Conservation (phyloP, 2,329 filamentous ascomycete genomes). For the Cercospora nicotianae region DNA sequence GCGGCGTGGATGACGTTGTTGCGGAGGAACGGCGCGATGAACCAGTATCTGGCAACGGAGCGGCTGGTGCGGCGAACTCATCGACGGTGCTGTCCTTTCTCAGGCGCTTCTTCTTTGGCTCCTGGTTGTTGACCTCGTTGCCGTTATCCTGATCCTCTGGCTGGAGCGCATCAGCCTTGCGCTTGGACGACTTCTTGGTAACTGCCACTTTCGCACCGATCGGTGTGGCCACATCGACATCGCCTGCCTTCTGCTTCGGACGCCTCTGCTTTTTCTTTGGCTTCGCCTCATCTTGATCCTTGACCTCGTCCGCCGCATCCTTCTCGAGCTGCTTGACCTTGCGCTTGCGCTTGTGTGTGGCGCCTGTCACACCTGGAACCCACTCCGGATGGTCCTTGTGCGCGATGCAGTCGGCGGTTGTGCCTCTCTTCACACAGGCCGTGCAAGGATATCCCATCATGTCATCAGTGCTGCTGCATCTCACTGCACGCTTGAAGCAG, state of each 20-base stretch:
- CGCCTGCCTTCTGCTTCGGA: background rate
- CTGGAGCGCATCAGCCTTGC: background rate
- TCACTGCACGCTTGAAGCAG: background rate
- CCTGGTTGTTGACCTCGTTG: background rate
- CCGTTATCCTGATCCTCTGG: background rate
- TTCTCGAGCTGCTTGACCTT: background rate
- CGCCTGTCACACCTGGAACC: background rate
- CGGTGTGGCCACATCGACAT: background rate
- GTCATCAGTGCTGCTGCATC: background rate
- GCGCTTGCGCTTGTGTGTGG: background rate
- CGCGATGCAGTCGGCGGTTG: background rate
- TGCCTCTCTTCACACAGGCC: background rate
- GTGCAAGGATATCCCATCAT: background rate
- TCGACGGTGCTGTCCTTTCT: background rate
- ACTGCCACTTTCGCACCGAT: background rate
- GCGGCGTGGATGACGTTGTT: background rate
- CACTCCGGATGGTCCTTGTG: background rate
- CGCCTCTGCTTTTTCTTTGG: background rate
- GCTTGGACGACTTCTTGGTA: background rate
- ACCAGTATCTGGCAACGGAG: background rate
- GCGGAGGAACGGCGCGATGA: background rate
- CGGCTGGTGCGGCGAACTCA: background rate
- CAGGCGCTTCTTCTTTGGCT: background rate
- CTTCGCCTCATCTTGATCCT: background rate
- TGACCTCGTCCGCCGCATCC: background rate